Conservation (phyloP, 371 early-diverging fungal genomes). For the Mucor piriformis region DNA sequence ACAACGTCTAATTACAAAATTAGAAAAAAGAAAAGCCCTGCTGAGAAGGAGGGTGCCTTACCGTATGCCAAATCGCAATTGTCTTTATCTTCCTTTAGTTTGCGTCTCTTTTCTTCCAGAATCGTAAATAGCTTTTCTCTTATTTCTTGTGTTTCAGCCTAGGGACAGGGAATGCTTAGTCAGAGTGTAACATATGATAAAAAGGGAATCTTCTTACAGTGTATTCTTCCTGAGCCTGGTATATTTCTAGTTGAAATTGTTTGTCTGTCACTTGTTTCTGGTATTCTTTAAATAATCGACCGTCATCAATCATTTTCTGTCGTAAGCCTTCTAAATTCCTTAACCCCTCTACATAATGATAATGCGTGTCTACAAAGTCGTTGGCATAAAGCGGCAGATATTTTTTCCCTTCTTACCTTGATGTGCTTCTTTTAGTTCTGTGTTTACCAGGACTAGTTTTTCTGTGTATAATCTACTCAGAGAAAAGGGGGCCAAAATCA, state of each 20-base stretch:
- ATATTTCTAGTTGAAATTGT: slow-evolving; percentile 59
- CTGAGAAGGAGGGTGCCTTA: too few species aligned
- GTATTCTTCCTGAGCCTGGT: slow-evolving; percentile 62
- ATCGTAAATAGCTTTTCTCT: slow-evolving; percentile 73
- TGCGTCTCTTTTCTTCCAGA: slow-evolving; percentile 77
- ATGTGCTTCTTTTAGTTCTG: slow-evolving; percentile 31
- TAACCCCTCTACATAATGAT: slow-evolving; percentile 66
- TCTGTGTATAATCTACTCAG: slow-evolving; percentile 37
- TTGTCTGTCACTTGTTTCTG: slow-evolving; percentile 70
- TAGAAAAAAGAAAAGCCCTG: too few species aligned
- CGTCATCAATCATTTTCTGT: slow-evolving; percentile 53
- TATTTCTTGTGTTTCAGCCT: slow-evolving; percentile 70
- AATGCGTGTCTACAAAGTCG: slow-evolving; percentile 58
- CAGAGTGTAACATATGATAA: neutral
- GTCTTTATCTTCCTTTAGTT: slow-evolving; percentile 83
- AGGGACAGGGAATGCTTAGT: slow-evolving; percentile 1
- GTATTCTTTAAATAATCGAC: slow-evolving; percentile 68
- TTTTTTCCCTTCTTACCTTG: slow-evolving; percentile 20
- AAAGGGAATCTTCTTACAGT: slow-evolving; percentile 36
- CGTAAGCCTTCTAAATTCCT: slow-evolving; percentile 61
- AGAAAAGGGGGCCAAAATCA: too few species aligned
- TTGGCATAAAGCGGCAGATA: too few species aligned
- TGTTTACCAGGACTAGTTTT: slow-evolving; percentile 29
- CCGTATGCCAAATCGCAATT: slow-evolving; percentile 74
- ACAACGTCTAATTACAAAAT: slow-evolving; percentile 29